A percentile compares a stretch with the other conserved stretches of the same genome.
Evolutionary conservation across 306 rosid species (phyloP).

Genomic region (Vigna nakashimae): DNA sequence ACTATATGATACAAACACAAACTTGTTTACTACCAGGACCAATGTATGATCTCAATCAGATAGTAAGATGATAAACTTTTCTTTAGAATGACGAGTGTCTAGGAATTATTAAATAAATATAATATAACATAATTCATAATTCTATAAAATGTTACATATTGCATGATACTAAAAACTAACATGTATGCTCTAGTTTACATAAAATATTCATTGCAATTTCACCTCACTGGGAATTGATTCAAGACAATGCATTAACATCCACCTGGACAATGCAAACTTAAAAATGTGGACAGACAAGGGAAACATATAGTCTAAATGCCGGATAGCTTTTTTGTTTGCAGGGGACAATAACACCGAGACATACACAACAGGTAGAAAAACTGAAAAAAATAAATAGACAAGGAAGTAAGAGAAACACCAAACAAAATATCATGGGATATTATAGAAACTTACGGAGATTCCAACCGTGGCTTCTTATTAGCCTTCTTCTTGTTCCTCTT

Average conservation of each 20-base stretch:
- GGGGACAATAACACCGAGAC: background rate
- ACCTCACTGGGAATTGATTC: background rate
- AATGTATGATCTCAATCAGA: constrained; percentile 4
- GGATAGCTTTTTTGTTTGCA: background rate
- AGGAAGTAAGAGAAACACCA: background rate
- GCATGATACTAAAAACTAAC: too few species aligned
- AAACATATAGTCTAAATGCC: background rate
- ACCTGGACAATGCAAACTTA: background rate
- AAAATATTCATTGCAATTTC: background rate
- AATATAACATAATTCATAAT: background rate
- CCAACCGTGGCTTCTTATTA: constrained; percentile 47
- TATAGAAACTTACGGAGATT: constrained; percentile 50
- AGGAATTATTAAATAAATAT: background rate
- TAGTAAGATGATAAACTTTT: background rate
- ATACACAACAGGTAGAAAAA: background rate
- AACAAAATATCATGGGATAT: background rate
- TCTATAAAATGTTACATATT: too few species aligned
- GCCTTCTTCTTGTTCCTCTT: constrained; percentile 53
- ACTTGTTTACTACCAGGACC: background rate
- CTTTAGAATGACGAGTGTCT: background rate
- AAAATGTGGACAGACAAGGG: background rate
- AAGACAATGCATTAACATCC: background rate
- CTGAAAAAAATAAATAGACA: background rate
- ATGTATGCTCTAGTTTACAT: background rate
- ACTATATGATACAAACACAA: background rate